These are phyloP conservation scores for Hygrocybe coccinea DNA, from an alignment of 768 basidiomycete species.

Conservation along the genomic window DNA sequence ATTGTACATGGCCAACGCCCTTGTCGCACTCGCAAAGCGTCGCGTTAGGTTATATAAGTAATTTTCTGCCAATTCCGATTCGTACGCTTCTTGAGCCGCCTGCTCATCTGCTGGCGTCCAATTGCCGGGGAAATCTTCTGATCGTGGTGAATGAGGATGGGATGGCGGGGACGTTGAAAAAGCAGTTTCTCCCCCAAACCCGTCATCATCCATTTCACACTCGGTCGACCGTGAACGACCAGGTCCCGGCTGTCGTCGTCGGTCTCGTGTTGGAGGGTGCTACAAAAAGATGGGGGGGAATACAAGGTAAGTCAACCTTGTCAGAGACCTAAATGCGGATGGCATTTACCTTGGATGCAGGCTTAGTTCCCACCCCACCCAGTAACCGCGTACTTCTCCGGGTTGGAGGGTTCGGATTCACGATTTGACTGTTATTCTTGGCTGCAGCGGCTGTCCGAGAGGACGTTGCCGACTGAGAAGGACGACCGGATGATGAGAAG, in stretches of 20 bases:
- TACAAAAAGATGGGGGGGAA: no score
- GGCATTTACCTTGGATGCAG: conserved; percentile 49
- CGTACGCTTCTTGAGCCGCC: conserved; percentile 66
- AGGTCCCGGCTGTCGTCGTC: conserved; percentile 52
- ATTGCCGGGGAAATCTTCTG: conserved; percentile 58
- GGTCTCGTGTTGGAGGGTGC: conserved; percentile 46
- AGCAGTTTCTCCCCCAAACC: conserved; percentile 43
- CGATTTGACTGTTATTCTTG: conserved; percentile 47
- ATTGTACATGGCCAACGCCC: conserved; percentile 70
- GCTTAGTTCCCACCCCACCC: conserved; percentile 52
- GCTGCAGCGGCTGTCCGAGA: conserved; percentile 49
- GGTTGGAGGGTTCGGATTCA: conserved; percentile 42
- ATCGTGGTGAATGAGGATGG: conserved; percentile 54
- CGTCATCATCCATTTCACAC: conserved; percentile 70
- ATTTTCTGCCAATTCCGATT: conserved; percentile 70
- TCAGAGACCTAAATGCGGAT: background rate
- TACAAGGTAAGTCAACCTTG: background rate
- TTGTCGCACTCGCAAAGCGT: conserved; percentile 75
- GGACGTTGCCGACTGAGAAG: conserved; percentile 67
- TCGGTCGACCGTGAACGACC: conserved; percentile 59
- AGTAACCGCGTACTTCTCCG: conserved; percentile 73
- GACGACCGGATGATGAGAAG: conserved; percentile 82
- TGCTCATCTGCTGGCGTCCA: conserved; percentile 67
- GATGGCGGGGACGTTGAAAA: conserved; percentile 61
- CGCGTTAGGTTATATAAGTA: conserved; percentile 79